Conservation (phyloP, 2,329 filamentous ascomycete species). For the Aspergillus pseudoglaucus region DNA sequence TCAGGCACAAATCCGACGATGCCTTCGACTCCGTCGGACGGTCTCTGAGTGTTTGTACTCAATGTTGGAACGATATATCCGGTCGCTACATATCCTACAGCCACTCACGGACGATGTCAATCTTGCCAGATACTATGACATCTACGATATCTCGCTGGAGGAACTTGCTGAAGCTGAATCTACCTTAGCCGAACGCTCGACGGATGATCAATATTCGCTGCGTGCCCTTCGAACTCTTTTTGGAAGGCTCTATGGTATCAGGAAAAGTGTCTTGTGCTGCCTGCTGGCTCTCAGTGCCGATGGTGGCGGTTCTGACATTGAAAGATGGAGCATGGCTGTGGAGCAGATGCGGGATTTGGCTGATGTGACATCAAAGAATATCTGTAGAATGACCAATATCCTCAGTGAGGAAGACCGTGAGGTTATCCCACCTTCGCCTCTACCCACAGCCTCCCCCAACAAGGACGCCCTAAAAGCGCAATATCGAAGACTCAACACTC, state of each 20-base stretch:
- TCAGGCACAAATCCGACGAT: slow-evolving; percentile 69
- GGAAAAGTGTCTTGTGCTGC: slow-evolving; percentile 84
- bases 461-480: slow-evolving; percentile 80
- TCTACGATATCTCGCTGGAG: slow-evolving; percentile 70
- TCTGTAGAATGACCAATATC: slow-evolving; percentile 60
- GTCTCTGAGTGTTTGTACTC: slow-evolving; percentile 64
- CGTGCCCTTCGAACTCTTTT: slow-evolving; percentile 75
- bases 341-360: slow-evolving; percentile 66
- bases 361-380: slow-evolving; percentile 54
- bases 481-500: slow-evolving; percentile 76
- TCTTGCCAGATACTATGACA: slow-evolving; percentile 86
- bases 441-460: slow-evolving; percentile 63
- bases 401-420: slow-evolving; percentile 73
- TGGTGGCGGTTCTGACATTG: slow-evolving; percentile 67
- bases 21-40: slow-evolving; percentile 69
- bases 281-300: slow-evolving; percentile 79
- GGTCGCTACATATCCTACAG: slow-evolving; percentile 62
- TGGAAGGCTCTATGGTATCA: slow-evolving; percentile 69
- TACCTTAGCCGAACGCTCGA: slow-evolving; percentile 58
- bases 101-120: slow-evolving; percentile 71
- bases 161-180: slow-evolving; percentile 65
- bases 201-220: slow-evolving; percentile 71
- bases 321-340: slow-evolving; percentile 70
- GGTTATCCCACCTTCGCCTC: slow-evolving; percentile 47
- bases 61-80: slow-evolving; percentile 64